phyloP scores from a whole-genome alignment of 345 rosid genomes.

The Streptanthus diversifolius region DNA sequence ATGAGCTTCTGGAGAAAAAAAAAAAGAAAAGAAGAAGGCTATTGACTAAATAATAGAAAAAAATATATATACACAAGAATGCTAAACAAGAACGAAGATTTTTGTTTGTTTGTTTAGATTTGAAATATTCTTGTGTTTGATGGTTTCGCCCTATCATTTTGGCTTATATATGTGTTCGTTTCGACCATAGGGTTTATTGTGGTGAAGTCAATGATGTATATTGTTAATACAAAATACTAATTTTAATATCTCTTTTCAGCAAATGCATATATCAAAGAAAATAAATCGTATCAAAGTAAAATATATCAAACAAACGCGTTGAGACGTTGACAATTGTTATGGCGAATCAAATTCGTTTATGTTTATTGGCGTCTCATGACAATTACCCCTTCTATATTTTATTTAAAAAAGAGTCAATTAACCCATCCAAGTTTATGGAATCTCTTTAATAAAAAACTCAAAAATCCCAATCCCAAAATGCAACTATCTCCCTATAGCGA shows the following conservation, averaged over 20 bases:
- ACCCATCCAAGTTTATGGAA: background rate
- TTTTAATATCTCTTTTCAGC: background rate
- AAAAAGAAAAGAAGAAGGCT: background rate
- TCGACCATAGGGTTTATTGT: background rate
- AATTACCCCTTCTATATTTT: background rate
- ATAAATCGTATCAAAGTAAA: background rate
- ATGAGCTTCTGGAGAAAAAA: slow-evolving; percentile 3
- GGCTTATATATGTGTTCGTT: slow-evolving; percentile 27
- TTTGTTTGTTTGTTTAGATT: background rate
- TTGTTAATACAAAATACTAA: background rate
- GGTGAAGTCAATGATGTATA: slow-evolving; percentile 9
- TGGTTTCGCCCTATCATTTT: slow-evolving; percentile 1
- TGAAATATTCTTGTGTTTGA: slow-evolving; percentile 23
- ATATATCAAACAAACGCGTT: background rate
- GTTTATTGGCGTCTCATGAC: slow-evolving; percentile 5
- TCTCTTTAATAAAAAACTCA: background rate
- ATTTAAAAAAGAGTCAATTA: background rate
- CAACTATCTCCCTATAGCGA: background rate
- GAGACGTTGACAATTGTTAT: slow-evolving; percentile 1
- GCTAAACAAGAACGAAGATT: background rate
- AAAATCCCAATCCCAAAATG: background rate
- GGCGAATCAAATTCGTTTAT: background rate
- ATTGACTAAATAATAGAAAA: background rate
- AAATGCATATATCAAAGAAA: background rate
- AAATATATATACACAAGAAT: background rate